These are phyloP conservation scores for Coprinellus micaceus DNA, from an alignment of 768 basidiomycete genomes.

Conservation along the genomic window DNA sequence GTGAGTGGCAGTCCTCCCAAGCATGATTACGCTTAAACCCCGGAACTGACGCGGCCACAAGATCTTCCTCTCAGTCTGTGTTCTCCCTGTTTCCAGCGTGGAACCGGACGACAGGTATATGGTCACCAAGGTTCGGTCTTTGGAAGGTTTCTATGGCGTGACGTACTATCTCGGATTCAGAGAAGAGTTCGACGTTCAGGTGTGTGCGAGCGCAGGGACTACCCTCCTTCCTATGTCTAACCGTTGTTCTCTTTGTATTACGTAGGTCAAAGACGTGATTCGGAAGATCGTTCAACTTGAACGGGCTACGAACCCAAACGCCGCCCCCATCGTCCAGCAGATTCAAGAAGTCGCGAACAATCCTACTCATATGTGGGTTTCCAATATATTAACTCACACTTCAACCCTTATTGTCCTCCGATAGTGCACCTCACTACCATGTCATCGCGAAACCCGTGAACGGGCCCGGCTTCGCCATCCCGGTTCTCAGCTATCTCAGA, in stretches of 20 bases:
- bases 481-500: conserved; percentile 40
- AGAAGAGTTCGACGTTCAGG: conserved; percentile 52
- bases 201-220: conserved; percentile 11
- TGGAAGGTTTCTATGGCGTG: conserved; percentile 60
- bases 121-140: conserved; percentile 52
- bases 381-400: not conserved
- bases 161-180: conserved; percentile 60
- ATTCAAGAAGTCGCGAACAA: conserved; percentile 38
- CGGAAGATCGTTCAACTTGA: conserved; percentile 51
- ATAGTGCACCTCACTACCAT: conserved; percentile 44
- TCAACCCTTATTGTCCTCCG: not conserved
- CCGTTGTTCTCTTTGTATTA: no score
- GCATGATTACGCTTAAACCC: no score
- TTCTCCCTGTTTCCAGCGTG: conserved; percentile 50
- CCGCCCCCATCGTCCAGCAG: conserved; percentile 30
- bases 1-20: conserved; percentile 40
- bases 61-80: conserved; percentile 61
- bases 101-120: conserved; percentile 48
- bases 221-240: not conserved
- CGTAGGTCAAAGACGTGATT: conserved; percentile 44
- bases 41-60: no score
- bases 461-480: conserved; percentile 28
- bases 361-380: conserved; percentile 56
- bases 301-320: conserved; percentile 30
- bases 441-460: conserved; percentile 42